Base-by-base conservation (phyloP, 106 monocot genomes). In the Apostasia ramifera region DNA sequence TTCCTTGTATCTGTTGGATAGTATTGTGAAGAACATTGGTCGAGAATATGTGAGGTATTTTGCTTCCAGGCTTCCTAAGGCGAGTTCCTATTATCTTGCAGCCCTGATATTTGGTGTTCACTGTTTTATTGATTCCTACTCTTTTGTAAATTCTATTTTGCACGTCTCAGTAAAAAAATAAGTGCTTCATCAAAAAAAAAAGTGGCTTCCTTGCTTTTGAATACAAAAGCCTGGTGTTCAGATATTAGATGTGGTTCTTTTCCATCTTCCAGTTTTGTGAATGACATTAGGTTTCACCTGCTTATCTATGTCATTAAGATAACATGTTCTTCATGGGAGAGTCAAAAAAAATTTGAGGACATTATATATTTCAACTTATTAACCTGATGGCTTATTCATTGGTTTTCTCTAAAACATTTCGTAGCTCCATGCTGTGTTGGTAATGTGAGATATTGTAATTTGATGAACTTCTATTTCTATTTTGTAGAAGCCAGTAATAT, bases 21-120 rank as follows among this genome's bases (percentile, higher is more conserved):
- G 97, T 74, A 97, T 97, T 63, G 92, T 92, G 59, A 97, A 97
- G 79, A 97, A 97, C 72, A 97, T 97, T 76, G 97, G 92, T 38
- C 66, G 78, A 46, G 87, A 90, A 47, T 97, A 97, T 78, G 79
- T 87, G 71, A 84, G 74, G 55, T 69, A 69, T 70, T 97, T 97
- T 76, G 87, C 89, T 41, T 63, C 83, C 75, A 80, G 87, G 15
- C 82, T 97, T 47, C 86, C 92, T 53, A 80, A 87, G 84, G 92
- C 88, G 61, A 80, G 80, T 67, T 6, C 38, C 15, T 66, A 14
- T 45, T 67, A 63, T 45, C 54, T 14, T 38, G 26, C 54, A 8
- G 2, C 10, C 38, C 59, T 56, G 26, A 39, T 43, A 63, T 45
- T 44, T 40, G 7, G n/a, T 5, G 50, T 8, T 50, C 50, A 8